These are phyloP conservation scores for Proteromonas lacertae DNA, from an alignment of 352 stramenopile species.

Conservation along the genomic window DNA sequence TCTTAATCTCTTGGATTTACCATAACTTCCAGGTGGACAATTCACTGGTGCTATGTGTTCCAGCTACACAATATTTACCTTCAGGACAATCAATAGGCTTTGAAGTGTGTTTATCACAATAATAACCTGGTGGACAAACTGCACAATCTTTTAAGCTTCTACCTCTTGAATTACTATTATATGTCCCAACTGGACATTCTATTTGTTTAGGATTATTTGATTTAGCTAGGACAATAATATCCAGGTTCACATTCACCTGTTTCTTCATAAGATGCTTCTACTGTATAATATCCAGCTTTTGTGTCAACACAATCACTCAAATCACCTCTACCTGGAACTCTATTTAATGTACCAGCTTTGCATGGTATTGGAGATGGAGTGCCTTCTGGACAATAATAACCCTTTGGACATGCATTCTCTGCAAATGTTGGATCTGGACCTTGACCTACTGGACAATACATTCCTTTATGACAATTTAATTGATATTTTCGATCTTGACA, in stretches of 20 bases:
- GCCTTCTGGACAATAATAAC: slow-evolving; percentile 44
- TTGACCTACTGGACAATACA: slow-evolving; percentile 2
- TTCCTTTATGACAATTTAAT: slow-evolving; percentile 5
- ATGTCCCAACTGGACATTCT: slow-evolving; percentile 23
- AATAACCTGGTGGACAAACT: not conserved
- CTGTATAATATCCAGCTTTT: slow-evolving; percentile 11
- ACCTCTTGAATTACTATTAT: slow-evolving; percentile 18
- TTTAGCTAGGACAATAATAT: slow-evolving; percentile 32
- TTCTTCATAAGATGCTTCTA: slow-evolving; percentile 4
- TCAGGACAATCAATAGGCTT: slow-evolving; percentile 2
- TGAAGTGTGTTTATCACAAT: not conserved
- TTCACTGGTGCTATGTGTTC: slow-evolving; percentile 4
- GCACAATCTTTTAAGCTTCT: slow-evolving; percentile 2
- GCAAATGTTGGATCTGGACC: slow-evolving; percentile 3
- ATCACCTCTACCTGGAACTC: not conserved
- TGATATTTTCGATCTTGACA: no score
- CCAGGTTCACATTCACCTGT: slow-evolving; percentile 33
- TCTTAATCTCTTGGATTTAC: slow-evolving; percentile 5
- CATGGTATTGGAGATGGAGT: slow-evolving; percentile 25
- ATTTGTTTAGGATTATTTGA: slow-evolving; percentile 15
- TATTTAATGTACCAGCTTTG: slow-evolving; percentile 20
- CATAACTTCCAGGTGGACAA: slow-evolving; percentile 10
- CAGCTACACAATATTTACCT: slow-evolving; percentile 7
- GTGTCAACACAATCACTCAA: slow-evolving; percentile 1
- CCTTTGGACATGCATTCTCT: slow-evolving; percentile 13